Conservation (phyloP, 2,329 filamentous ascomycete genomes). For the Sclerotinia spermophila region DNA sequence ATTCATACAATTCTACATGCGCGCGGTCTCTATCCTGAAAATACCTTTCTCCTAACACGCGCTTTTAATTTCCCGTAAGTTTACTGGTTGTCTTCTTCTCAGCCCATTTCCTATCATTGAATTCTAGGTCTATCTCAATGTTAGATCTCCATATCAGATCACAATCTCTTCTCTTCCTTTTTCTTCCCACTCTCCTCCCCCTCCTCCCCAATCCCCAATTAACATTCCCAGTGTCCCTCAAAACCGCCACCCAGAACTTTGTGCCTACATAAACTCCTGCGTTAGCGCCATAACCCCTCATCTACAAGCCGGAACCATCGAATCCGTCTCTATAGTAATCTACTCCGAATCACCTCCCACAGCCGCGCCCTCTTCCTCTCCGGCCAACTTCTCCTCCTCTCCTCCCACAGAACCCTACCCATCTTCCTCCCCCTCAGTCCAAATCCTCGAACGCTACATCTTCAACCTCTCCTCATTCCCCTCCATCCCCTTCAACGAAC, state of each 20-base stretch:
- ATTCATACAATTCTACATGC: conserved; percentile 69
- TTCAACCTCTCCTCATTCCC: conserved; percentile 43
- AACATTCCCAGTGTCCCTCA: conserved; percentile 50
- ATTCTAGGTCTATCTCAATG: not conserved
- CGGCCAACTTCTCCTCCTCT: not conserved
- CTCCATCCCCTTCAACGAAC: conserved; percentile 36
- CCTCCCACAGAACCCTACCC: conserved; percentile 37
- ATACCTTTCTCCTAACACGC: conserved; percentile 62
- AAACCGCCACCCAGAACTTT: conserved; percentile 66
- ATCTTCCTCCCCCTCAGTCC: not conserved
- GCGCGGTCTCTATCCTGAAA: conserved; percentile 60
- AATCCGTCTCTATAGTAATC: conserved; percentile 38
- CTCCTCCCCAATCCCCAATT: not conserved
- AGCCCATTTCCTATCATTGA: not conserved
- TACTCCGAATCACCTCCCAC: conserved; percentile 19
- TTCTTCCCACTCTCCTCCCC: not conserved
- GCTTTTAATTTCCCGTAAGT: conserved; percentile 62
- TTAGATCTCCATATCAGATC: too few species aligned
- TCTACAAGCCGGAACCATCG: not conserved
- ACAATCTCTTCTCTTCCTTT: not conserved
- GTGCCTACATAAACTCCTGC: conserved; percentile 36
- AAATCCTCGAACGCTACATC: conserved; percentile 42
- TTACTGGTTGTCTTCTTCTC: not conserved
- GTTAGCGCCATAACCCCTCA: conserved; percentile 4
- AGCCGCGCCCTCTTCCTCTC: not conserved